Evolutionary conservation across 2,329 filamentous ascomycete species (phyloP), one percentile per base, ranked within the genome.

Genomic region (Ophiostoma himal-ulmi): DNA sequence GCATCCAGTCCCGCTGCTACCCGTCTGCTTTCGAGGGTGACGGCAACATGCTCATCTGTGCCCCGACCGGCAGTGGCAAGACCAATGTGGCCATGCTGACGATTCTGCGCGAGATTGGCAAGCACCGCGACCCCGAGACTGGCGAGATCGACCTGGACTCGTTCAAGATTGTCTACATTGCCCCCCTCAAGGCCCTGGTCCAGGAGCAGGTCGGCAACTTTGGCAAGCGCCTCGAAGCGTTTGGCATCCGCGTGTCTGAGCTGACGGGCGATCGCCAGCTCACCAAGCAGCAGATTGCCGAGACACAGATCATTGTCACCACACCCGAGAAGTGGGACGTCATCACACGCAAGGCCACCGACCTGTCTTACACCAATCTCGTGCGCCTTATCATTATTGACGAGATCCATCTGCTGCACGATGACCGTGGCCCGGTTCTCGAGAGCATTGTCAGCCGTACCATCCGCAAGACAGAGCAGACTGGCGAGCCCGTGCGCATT

Each of bases 311-410:
- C 75, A 99, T 99, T 75, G 94, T 99, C 71, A 99, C 95, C 0
- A 99, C 95, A 0, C 95, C 95, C 26, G 95, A 99, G 80, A 99
- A 99, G 82, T 99, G 93, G 91, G 95, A 99, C 80, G 94, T 99
- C 75, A 97, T 99, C 75, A 99, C 96, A 6, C 89, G 96, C 80
- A 99, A 99, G 80, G 94, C 94, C 7, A 97, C 94, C 1, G 96
- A 99, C 78, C 88, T 95, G 70, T 96, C 93, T 76, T 99, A 99
- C 80, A 99, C 94, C 20, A 96, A 96, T 76, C 87, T 99, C n/a
- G 95, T 99, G 36, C 90, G 94, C 54, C 85, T 99, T 13, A 90
- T 99, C 71, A 94, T 97, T 78, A 98, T 99, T 72, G 95, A 99
- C 76, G 95, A 99, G 80, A 98, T 99, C 75, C 95, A 99, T 83